A percentile compares a stretch with the other conserved stretches of the same genome.
These are phyloP conservation scores for Candida dubliniensis DNA, from an alignment of 1,139 yeast species.

Conservation along the genomic window DNA sequence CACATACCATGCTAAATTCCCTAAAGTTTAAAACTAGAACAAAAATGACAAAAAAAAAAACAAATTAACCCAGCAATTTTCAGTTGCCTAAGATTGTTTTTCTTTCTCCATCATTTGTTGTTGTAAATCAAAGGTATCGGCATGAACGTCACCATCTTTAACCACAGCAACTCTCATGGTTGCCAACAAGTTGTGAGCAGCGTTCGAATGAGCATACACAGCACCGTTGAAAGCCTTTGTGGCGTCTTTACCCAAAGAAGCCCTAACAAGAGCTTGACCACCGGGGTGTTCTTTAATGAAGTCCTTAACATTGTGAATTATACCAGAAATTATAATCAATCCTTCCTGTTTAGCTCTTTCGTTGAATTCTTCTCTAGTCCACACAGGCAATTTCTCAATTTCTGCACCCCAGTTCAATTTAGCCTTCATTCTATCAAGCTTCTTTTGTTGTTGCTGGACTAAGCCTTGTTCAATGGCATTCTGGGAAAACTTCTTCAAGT, in stretches of 20 bases:
- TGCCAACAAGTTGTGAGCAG: conserved; percentile 94
- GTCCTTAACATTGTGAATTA: conserved; percentile 85
- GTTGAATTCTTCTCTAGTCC: conserved; percentile 84
- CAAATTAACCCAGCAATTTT: neutral
- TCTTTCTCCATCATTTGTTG: conserved; percentile 48
- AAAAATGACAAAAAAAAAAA: neutral
- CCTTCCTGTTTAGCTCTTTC: conserved; percentile 57
- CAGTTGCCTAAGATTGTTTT: conserved; percentile 10
- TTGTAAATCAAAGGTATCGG: conserved; percentile 54
- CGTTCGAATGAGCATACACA: conserved; percentile 94
- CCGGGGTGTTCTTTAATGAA: conserved; percentile 96
- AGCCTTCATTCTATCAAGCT: conserved; percentile 76
- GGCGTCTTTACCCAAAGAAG: conserved; percentile 94
- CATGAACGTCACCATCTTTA: conserved; percentile 58
- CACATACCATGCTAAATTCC: too few relatives aligned
- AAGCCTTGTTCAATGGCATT: conserved; percentile 96
- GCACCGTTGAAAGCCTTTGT: conserved; percentile 98
- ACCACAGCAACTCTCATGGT: conserved; percentile 95
- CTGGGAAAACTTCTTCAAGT: conserved; percentile 89
- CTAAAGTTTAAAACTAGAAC: too few relatives aligned
- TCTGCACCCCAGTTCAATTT: conserved; percentile 92
- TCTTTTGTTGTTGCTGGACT: conserved; percentile 95
- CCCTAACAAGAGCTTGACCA: conserved; percentile 83
- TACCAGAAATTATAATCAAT: conserved; percentile 85
- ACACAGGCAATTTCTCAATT: conserved; percentile 80